Base-by-base conservation (phyloP, 2,329 filamentous ascomycete genomes). In the Penicillium sp. region DNA sequence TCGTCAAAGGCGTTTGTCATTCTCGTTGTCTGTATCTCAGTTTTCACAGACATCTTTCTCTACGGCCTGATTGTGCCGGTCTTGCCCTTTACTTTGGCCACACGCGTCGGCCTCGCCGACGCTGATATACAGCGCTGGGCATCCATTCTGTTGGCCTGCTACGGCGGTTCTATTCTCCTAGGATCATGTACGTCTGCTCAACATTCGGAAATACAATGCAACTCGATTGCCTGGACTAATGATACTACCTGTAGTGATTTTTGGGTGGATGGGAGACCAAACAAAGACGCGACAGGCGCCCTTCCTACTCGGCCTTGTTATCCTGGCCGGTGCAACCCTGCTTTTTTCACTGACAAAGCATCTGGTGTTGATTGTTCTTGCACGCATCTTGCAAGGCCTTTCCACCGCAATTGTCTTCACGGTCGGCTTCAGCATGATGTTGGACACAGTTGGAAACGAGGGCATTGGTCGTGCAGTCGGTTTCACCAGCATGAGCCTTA, bases 341-440 rank as follows among this genome's bases (percentile, higher is more conserved):
- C 62, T 86, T 55, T 67, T 87, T 2, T 82, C 79, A 46, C 63
- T 84, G 4, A 81, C 81, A 2, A 73, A 69, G 25, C 75, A 70
- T 10, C 75, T 84, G 40, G 73, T 68, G 0, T 56, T 86, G 2
- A 64, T 86, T 2, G 62, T 84, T 6, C 62, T 78, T 1, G 84
- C 80, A 1, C 68, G 84, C 16, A 44, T 85, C 4, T 62, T 87
- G n/a, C 83, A 87, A 58, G 84, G 84, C 0, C 55, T 79, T 8
- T 81, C 78, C 33, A 82, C 82, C 3, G 79, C 80, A 3, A 75
- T 86, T 3, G 82, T 86, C 9, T 87, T 83, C 81, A 79, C 79
- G 0, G 80, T 85, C 1, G 84, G 83, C 0, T 70, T 82, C 25
- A 83, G 83, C 0, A 62, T 87, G 18, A 58, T 87, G 9, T 80